phyloP scores from a whole-genome alignment of 306 rosid species.

The Luffa aegyptiaca region DNA sequence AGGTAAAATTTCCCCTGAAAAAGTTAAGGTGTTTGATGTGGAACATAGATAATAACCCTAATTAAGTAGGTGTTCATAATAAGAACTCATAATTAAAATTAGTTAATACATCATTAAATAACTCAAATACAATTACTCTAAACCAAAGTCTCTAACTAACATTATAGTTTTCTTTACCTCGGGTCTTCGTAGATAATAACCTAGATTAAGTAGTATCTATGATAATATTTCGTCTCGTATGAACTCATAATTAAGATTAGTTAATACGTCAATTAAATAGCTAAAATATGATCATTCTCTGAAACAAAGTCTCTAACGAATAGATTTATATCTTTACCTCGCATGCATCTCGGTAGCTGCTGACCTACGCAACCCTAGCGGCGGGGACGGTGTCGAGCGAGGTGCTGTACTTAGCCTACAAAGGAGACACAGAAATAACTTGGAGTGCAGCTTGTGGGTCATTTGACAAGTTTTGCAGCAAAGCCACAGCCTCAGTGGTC shows the following conservation, averaged over 20 bases:
- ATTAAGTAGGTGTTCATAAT: too few species aligned
- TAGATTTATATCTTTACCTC: neutral
- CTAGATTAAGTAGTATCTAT: neutral
- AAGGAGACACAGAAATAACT: conserved; percentile 38
- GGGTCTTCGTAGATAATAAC: neutral
- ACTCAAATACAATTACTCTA: too few species aligned
- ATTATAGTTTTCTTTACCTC: too few species aligned
- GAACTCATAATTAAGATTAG: neutral
- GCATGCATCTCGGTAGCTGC: conserved; percentile 20
- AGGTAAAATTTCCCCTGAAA: too few species aligned
- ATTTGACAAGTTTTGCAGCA: conserved; percentile 55
- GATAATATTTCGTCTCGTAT: too few species aligned
- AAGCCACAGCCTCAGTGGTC: conserved; percentile 40
- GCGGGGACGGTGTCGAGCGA: conserved; percentile 70
- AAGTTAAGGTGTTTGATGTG: too few species aligned
- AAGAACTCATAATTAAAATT: too few species aligned
- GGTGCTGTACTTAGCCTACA: conserved; percentile 57
- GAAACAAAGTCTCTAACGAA: neutral
- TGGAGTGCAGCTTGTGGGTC: conserved; percentile 73
- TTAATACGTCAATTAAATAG: neutral
- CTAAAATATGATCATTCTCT: neutral
- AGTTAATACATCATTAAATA: too few species aligned
- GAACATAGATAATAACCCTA: too few species aligned
- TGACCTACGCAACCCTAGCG: conserved; percentile 53
- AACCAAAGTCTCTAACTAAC: too few species aligned